phyloP scores from a whole-genome alignment of 176 grass and related monocot species.

The Saccharum officinarum region DNA sequence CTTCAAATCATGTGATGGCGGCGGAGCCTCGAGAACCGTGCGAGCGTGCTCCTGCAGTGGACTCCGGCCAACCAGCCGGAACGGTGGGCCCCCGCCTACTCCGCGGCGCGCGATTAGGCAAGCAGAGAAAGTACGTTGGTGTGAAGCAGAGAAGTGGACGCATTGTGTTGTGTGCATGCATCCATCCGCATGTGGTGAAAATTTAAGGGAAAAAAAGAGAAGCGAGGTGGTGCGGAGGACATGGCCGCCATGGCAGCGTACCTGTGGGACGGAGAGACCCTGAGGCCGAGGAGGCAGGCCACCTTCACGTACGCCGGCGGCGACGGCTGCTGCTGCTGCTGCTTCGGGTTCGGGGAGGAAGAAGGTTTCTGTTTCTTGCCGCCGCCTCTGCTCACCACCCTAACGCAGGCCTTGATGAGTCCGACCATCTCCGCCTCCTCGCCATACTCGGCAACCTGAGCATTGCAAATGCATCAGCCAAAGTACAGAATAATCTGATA shows the following conservation, averaged over 20 bases:
- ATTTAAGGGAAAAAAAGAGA: too few relatives aligned
- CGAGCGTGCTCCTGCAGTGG: not conserved
- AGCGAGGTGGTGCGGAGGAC: too few relatives aligned
- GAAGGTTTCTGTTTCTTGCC: not conserved
- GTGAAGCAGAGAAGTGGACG: not conserved
- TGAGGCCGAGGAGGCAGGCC: constrained; percentile 62
- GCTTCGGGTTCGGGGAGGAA: not conserved
- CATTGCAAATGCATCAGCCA: not conserved
- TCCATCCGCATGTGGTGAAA: not conserved
- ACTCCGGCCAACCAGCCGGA: constrained; percentile 11
- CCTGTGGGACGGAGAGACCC: constrained; percentile 65
- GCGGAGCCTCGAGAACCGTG: not conserved
- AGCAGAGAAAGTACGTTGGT: not conserved
- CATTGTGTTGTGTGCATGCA: not conserved
- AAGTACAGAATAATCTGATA: too few relatives aligned
- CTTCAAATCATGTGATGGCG: not conserved
- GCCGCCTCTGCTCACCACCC: constrained; percentile 43
- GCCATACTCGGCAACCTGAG: constrained; percentile 64
- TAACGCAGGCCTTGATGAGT: constrained; percentile 58
- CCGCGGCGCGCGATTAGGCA: constrained; percentile 9
- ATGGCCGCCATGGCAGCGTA: not conserved
- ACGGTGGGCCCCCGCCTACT: not conserved
- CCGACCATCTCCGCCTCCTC: constrained; percentile 53
- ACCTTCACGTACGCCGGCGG: constrained; percentile 49
- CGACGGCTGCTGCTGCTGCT: not conserved